Base-by-base conservation (phyloP, 2,329 filamentous ascomycete genomes). In the Ascochyta rabiei region DNA sequence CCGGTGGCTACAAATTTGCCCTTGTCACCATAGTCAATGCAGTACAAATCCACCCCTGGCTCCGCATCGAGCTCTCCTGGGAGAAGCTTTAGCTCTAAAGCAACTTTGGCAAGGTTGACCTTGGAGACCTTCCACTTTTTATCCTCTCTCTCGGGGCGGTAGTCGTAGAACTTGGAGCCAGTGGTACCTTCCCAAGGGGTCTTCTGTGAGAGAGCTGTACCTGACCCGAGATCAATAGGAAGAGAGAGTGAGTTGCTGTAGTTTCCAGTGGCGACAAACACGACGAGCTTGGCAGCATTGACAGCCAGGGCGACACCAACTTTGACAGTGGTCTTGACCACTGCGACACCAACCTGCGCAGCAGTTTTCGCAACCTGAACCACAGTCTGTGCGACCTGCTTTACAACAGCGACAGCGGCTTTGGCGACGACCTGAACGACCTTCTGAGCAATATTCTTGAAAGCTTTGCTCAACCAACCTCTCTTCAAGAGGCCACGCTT, bases 131-230 rank as follows among this genome's bases (percentile, higher is more conserved):
- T 53, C 50, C 50, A 53, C n/a, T 53, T 53, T 5, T 10, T 23
- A 5, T 43, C 50, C 24, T 53, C 37, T 3, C 50, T 38, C n/a
- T 53, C 50, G 13, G 50, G 50, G 9, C 31, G 31, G 26, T 53
- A 53, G 18, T 53, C 50, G 50, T 53, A 53, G 19, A 53, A 53
- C 44, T 53, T 53, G 38, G 48, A 53, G 23, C 50, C 50, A 19
- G 50, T 53, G 12, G 50, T 53, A 41, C 21, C 50, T 3, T 53
- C 50, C 50, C 50, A 53, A 15, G 50, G 50, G n/a, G 50, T 53
- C 15, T 43, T 48, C 43, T 53, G 42, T 12, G 39, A 33, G 10
- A 53, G 13, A 6, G 43, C 28, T 13, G 43, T 48, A 4, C 44
- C 50, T 38, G 43, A 23, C 15, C 37, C 45, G 16, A 53, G 43